Evolutionary conservation across 75 land plant genomes (phyloP).

Genomic region (Pseudotsuga menziesii): DNA sequence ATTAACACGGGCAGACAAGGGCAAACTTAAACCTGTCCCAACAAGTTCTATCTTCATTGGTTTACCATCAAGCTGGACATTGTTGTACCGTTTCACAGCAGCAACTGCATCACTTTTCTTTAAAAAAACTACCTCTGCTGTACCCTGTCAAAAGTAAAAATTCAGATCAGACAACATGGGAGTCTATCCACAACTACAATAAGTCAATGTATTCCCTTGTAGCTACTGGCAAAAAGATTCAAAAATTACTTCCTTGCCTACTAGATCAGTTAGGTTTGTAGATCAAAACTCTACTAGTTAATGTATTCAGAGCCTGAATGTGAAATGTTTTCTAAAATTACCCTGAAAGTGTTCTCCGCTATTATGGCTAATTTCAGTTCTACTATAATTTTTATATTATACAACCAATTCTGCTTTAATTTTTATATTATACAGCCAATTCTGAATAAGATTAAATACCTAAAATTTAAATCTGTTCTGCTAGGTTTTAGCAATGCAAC

Average conservation of each 20-base stretch:
- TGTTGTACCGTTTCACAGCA: slow-evolving; percentile 67
- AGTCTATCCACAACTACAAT: neutral
- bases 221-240: neutral
- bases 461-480: no score
- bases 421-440: no score
- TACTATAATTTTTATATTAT: no score
- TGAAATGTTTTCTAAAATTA: no score
- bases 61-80: slow-evolving; percentile 81
- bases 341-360: no score
- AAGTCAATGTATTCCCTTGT: neutral
- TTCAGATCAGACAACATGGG: neutral
- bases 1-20: slow-evolving; percentile 30
- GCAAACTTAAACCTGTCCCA: slow-evolving; percentile 29
- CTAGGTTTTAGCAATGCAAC: no score
- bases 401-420: no score
- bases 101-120: slow-evolving; percentile 52
- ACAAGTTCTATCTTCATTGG: slow-evolving; percentile 73
- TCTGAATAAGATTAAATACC: no score
- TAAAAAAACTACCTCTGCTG: slow-evolving; percentile 63
- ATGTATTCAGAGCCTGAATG: no score
- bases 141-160: slow-evolving; percentile 38
- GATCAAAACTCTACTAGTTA: neutral
- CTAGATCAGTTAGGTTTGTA: neutral
- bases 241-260: neutral
- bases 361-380: no score